Evolutionary conservation across 306 rosid genomes (phyloP), one percentile per base, ranked within the genome.

Genomic region (Castanea mollissima): DNA sequence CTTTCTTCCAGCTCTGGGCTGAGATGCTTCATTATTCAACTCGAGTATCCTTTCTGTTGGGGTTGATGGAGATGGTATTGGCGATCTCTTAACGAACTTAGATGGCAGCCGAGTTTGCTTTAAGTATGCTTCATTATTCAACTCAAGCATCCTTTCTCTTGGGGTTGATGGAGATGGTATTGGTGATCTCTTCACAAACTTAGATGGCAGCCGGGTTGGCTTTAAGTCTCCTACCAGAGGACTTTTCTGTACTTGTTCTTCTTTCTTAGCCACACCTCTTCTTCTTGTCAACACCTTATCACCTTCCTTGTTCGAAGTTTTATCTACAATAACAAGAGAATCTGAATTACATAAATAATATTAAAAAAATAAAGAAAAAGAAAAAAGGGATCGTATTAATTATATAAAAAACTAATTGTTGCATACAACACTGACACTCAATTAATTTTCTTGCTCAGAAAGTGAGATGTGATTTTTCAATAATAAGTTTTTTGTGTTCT

Each of bases 171-270:
- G 55, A n/a, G 78, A 78, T 15, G 92, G 90, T 75, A 91, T 86
- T 3, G 96, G 90, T 2, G 93, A 91, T 70, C 79, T 82, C 91
- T 75, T 89, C 76, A 78, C 86, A 58, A 88, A 91, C 7, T 86
- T 88, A 18, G 93, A 88, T 19, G 84, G 83, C 8, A 64, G 90
- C 51, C 90, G 83, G 1, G 51, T 77, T 51, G 81, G 76, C 82
- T 62, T 73, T 41, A 78, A 87, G n/a, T 70, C 84, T 18, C 57
- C 27, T 18, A 18, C 81, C 18, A 12, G 74, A 5, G 75, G 86
- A 25, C 57, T 29, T 52, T 38, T 70, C 68, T 63, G 29, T 41
- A 46, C 18, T 13, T 15, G 70, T 79, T 81, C 41, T 77, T 74
- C 69, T 67, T 84, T 75, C 73, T 56, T 15, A 4, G 69, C 19